These are phyloP conservation scores for Arthrobotrys sinensis DNA, from an alignment of 2,329 filamentous ascomycete species.

Conservation along the genomic window DNA sequence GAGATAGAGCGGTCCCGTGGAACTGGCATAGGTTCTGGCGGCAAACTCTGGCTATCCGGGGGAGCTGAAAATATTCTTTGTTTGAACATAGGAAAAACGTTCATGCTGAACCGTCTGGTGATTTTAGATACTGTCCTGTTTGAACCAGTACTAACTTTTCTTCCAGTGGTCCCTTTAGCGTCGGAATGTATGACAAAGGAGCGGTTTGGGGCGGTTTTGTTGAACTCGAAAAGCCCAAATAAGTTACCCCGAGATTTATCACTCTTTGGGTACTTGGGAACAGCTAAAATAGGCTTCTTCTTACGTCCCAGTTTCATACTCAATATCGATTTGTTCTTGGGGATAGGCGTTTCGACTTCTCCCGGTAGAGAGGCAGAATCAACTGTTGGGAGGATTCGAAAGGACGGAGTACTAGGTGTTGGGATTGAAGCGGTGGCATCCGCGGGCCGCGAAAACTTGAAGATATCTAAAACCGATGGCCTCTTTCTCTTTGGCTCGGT, in stretches of 20 bases:
- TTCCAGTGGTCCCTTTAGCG: not conserved
- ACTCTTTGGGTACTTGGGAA: constrained; percentile 45
- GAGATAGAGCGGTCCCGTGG: not conserved
- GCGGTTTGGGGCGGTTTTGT: not conserved
- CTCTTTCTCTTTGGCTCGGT: constrained; percentile 21
- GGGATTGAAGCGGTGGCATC: not conserved
- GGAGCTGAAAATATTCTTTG: constrained; percentile 27
- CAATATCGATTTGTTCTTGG: constrained; percentile 30
- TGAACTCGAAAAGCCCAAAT: constrained; percentile 40
- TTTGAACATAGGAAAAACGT: constrained; percentile 31
- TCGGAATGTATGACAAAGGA: constrained; percentile 35
- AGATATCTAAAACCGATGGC: constrained; percentile 39
- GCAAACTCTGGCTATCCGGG: not conserved
- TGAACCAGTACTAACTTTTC: constrained; percentile 6
- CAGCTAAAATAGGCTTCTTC: constrained; percentile 54
- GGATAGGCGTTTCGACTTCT: not conserved
- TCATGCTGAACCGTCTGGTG: constrained; percentile 23
- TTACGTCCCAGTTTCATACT: constrained; percentile 45
- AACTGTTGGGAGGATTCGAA: constrained; percentile 40
- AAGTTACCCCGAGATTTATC: constrained; percentile 36
- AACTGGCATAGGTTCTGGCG: not conserved
- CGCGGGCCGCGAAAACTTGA: constrained; percentile 30
- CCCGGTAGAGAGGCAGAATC: not conserved
- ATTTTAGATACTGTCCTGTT: constrained; percentile 16
- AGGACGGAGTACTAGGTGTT: constrained; percentile 30